Percentiles rank a stretch among this genome's conserved stretches.
Conservation (phyloP, 2,329 filamentous ascomycete species). For the Penicillium sp. region DNA sequence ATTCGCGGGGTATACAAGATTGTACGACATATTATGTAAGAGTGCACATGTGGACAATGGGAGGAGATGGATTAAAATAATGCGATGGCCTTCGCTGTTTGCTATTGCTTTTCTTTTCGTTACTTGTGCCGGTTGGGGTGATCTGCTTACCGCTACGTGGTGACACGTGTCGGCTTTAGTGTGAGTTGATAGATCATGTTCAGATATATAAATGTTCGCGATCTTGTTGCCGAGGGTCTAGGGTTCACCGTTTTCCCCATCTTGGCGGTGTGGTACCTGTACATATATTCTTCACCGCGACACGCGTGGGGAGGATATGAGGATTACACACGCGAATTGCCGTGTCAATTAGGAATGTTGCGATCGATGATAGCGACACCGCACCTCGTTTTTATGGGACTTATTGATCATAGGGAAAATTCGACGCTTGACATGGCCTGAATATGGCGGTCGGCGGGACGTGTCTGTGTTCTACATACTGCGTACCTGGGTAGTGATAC, state of each 20-base stretch:
- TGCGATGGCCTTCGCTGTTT: background rate
- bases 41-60: background rate
- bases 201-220: background rate
- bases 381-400: background rate
- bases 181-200: slow-evolving; percentile 7
- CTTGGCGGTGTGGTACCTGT: background rate
- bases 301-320: too few species aligned
- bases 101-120: background rate
- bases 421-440: background rate
- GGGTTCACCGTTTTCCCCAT: background rate
- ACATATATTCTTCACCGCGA: background rate
- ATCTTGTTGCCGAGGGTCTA: background rate
- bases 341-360: background rate
- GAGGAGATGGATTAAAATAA: background rate
- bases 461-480: background rate
- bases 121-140: background rate
- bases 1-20: background rate
- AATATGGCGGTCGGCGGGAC: background rate
- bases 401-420: background rate
- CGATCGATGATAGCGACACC: too few species aligned
- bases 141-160: background rate
- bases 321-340: background rate
- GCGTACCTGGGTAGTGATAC: background rate
- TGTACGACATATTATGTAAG: background rate
- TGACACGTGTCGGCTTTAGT: background rate